These are phyloP conservation scores for Dissophora globulifera DNA, from an alignment of 192 early-diverging fungal species.

Conservation along the genomic window DNA sequence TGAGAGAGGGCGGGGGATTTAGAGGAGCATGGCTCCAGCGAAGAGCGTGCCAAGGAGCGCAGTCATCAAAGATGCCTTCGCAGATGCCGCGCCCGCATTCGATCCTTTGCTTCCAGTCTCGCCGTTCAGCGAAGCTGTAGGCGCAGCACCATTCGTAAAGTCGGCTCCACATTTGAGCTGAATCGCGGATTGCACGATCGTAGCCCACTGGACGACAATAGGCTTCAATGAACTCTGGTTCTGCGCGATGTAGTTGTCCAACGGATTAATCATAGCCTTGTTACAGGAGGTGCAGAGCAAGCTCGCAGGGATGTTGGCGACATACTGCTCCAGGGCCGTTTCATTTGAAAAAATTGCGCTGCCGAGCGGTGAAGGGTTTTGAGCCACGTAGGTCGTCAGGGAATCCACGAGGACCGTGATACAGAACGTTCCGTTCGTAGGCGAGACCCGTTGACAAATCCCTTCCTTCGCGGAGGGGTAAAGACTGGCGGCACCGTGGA, in stretches of 20 bases:
- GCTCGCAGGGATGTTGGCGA: slow-evolving; percentile 21
- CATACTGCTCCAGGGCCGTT: slow-evolving; percentile 27
- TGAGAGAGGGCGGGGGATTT: too few species aligned
- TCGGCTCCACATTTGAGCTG: slow-evolving; percentile 34
- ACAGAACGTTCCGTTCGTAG: slow-evolving; percentile 38
- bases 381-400: slow-evolving; percentile 16
- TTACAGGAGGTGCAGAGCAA: slow-evolving; percentile 41
- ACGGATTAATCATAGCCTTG: slow-evolving; percentile 50
- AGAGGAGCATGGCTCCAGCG: too few species aligned
- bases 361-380: slow-evolving; percentile 23
- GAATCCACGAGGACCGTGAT: slow-evolving; percentile 15
- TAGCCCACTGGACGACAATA: slow-evolving; percentile 10
- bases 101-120: background rate
- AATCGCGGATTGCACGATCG: slow-evolving; percentile 26
- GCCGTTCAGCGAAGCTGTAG: background rate
- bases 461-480: slow-evolving; percentile 25
- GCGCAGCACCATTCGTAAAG: slow-evolving; percentile 29
- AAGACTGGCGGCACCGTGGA: slow-evolving; percentile 17
- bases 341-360: slow-evolving; percentile 27
- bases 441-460: slow-evolving; percentile 18
- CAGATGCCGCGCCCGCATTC: background rate
- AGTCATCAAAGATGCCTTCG: too few species aligned
- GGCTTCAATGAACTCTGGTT: slow-evolving; percentile 16
- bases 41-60: too few species aligned
- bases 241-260: slow-evolving; percentile 23